phyloP scores from a whole-genome alignment of 148 eudicot genomes.

The Nepenthes mirabilis region DNA sequence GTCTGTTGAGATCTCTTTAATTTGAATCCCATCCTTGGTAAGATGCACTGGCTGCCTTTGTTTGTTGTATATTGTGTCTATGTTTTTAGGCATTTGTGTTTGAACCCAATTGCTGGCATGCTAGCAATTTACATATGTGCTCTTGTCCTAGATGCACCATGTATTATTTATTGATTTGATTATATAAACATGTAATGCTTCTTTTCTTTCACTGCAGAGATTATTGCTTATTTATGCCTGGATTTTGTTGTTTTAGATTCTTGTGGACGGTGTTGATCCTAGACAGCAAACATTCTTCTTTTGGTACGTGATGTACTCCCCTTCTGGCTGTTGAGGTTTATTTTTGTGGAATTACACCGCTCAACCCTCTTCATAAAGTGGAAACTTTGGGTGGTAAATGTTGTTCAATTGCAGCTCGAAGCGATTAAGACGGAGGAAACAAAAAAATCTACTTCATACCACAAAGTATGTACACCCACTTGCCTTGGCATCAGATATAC shows the following conservation, averaged over 20 bases:
- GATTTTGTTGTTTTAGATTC: conserved; percentile 26
- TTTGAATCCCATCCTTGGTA: too few relatives aligned
- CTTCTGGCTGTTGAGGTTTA: neutral
- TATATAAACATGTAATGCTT: neutral
- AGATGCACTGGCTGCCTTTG: too few relatives aligned
- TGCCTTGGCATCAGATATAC: conserved; percentile 40
- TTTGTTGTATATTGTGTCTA: too few relatives aligned
- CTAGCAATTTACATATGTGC: neutral
- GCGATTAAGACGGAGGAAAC: conserved; percentile 47
- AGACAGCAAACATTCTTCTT: conserved; percentile 55
- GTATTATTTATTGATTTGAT: neutral
- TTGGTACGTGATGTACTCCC: conserved; percentile 33
- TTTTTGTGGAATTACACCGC: neutral
- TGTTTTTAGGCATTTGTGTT: too few relatives aligned
- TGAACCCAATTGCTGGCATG: too few relatives aligned
- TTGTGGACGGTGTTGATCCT: conserved; percentile 66
- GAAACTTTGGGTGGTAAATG: conserved; percentile 2
- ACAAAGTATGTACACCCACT: conserved; percentile 47
- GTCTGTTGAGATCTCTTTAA: too few relatives aligned
- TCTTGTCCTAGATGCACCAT: neutral
- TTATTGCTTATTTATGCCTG: neutral
- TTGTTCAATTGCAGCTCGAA: conserved; percentile 32
- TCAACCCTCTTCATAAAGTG: neutral
- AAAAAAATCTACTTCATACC: conserved; percentile 20
- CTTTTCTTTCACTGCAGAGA: neutral